These are phyloP conservation scores for Quillaja saponaria DNA, from an alignment of 306 rosid genomes.

Conservation along the genomic window DNA sequence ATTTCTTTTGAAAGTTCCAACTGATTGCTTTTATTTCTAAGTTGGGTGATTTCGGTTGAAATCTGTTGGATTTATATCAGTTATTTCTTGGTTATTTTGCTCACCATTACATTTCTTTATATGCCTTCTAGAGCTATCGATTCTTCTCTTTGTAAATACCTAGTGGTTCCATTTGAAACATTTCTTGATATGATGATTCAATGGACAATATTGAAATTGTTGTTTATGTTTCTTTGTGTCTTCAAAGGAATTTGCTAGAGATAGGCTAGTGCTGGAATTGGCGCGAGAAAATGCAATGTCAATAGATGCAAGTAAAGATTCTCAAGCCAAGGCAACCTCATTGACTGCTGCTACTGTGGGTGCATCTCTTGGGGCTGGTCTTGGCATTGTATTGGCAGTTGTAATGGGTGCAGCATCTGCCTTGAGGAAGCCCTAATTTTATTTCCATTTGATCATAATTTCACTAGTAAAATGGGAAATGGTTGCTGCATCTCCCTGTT, in stretches of 20 bases:
- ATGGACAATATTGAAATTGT: neutral
- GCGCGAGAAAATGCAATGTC: conserved; percentile 62
- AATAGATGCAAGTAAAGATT: conserved; percentile 43
- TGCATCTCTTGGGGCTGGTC: conserved; percentile 90
- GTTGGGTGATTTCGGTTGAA: too few species aligned
- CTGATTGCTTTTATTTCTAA: too few species aligned
- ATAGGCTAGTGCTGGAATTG: conserved; percentile 69
- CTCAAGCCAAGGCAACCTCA: conserved; percentile 63
- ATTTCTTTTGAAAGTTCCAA: too few species aligned
- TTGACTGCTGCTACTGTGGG: conserved; percentile 82
- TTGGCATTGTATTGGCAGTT: conserved; percentile 81
- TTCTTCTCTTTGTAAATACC: too few species aligned
- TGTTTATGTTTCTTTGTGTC: conserved; percentile 15
- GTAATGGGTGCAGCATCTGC: conserved; percentile 99
- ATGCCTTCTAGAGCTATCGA: too few species aligned
- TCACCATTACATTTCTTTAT: too few species aligned
- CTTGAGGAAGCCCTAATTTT: conserved; percentile 90
- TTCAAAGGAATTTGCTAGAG: conserved; percentile 80
- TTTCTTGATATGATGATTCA: conserved; percentile 1
- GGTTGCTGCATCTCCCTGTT: neutral
- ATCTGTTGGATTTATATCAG: too few species aligned
- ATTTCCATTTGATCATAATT: too few species aligned
- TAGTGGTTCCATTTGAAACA: neutral
- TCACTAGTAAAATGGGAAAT: too few species aligned
- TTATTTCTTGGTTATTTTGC: too few species aligned